These are phyloP conservation scores for Cladosporium oxysporum DNA, from an alignment of 2,329 filamentous ascomycete species.

Conservation along the genomic window DNA sequence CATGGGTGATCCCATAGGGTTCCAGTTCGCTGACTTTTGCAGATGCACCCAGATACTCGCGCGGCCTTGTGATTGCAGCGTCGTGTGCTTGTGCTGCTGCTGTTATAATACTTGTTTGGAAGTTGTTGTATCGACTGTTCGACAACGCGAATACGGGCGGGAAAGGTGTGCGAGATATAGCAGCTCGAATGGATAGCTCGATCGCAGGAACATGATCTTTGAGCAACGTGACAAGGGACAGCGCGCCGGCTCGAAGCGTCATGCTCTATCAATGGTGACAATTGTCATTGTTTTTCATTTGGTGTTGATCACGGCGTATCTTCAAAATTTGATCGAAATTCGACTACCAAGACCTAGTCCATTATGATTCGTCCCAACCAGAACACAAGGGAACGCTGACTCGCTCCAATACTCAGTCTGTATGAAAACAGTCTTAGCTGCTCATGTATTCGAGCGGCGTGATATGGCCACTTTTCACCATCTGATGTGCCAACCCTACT, in stretches of 20 bases:
- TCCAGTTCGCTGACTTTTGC: background rate
- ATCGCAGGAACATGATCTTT: background rate
- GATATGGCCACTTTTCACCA: background rate
- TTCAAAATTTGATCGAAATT: background rate
- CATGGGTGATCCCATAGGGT: background rate
- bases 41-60: slow-evolving; percentile 1
- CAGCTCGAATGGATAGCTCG: background rate
- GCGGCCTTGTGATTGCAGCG: background rate
- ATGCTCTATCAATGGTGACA: no score
- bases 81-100: background rate
- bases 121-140: slow-evolving; percentile 1
- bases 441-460: background rate
- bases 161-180: background rate
- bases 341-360: background rate
- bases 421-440: background rate
- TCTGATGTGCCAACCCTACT: background rate
- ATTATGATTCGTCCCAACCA: background rate
- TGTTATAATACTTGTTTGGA: background rate
- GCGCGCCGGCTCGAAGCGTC: background rate
- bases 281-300: no score
- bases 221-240: background rate
- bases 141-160: background rate
- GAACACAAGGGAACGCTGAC: background rate
- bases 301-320: no score
- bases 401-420: background rate